Evolutionary conservation across 495 filamentous ascomycete species (phyloP).

Genomic region (Parathielavia appendiculata): DNA sequence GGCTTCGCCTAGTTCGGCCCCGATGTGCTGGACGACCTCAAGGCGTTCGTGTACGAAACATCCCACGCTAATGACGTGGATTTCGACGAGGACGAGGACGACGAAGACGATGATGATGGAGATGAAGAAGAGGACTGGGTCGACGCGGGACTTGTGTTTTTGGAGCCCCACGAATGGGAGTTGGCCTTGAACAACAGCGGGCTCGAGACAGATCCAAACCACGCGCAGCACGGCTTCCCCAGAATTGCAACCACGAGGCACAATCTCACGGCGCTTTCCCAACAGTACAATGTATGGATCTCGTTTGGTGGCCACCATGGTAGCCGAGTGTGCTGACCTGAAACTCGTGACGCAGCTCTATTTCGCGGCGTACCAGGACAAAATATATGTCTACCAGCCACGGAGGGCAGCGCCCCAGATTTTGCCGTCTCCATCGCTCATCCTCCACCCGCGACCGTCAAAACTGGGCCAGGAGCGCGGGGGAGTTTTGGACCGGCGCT

Average conservation of each 20-base stretch:
- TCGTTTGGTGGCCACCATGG: neutral
- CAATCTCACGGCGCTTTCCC: slow-evolving; percentile 49
- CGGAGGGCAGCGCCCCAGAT: slow-evolving; percentile 53
- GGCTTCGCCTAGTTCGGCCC: slow-evolving; percentile 23
- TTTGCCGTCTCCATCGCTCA: slow-evolving; percentile 54
- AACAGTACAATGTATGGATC: slow-evolving; percentile 40
- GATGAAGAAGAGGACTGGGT: slow-evolving; percentile 9
- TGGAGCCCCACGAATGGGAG: neutral
- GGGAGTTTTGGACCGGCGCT: slow-evolving; percentile 52
- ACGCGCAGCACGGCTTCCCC: slow-evolving; percentile 28
- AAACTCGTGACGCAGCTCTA: slow-evolving; percentile 45
- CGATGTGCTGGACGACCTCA: slow-evolving; percentile 23
- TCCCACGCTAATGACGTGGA: slow-evolving; percentile 6
- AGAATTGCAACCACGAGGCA: slow-evolving; percentile 35
- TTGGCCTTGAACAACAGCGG: neutral
- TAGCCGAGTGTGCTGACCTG: slow-evolving; percentile 6
- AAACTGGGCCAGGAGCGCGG: slow-evolving; percentile 31
- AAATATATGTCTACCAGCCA: slow-evolving; percentile 72
- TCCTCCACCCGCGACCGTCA: slow-evolving; percentile 58
- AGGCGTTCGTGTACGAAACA: slow-evolving; percentile 20
- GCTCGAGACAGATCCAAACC: slow-evolving; percentile 12
- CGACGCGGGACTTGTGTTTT: neutral
- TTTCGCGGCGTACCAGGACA: slow-evolving; percentile 66
- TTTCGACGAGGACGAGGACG: slow-evolving; percentile 22
- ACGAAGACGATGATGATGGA: slow-evolving; percentile 22